Evolutionary conservation across 805 yeast genomes (phyloP).

Genomic region (Helenozyma rhizophorensis): DNA sequence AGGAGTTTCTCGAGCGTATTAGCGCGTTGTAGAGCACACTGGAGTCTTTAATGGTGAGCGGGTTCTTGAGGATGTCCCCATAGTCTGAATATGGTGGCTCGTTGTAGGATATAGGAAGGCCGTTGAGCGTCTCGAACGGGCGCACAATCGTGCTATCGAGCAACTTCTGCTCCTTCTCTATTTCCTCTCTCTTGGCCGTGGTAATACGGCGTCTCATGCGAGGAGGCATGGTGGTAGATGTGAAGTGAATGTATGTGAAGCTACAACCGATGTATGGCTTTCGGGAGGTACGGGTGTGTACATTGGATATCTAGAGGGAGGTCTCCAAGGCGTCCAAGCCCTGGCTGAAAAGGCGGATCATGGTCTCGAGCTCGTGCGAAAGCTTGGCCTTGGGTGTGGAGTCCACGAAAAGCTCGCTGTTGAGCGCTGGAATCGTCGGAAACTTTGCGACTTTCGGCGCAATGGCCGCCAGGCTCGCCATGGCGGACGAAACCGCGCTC

Average conservation of each 20-base stretch:
- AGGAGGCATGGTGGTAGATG: conserved; percentile 28
- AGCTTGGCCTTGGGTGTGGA: conserved; percentile 32
- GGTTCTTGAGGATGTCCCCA: conserved; percentile 51
- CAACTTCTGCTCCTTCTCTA: conserved; percentile 37
- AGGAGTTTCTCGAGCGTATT: conserved; percentile 60
- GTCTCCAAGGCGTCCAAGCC: conserved; percentile 39
- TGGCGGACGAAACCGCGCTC: neutral
- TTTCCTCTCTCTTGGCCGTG: conserved; percentile 36
- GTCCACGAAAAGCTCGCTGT: conserved; percentile 35
- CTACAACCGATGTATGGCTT: neutral
- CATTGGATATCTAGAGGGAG: conserved; percentile 3
- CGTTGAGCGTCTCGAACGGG: conserved; percentile 65
- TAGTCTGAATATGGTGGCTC: conserved; percentile 57
- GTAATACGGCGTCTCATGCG: conserved; percentile 44
- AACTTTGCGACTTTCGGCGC: conserved; percentile 16
- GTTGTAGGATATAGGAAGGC: conserved; percentile 62
- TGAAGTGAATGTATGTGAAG: neutral
- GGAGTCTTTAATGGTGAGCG: conserved; percentile 67
- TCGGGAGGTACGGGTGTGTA: neutral
- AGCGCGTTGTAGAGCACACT: conserved; percentile 70
- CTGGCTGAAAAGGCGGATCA: conserved; percentile 34
- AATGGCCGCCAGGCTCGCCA: neutral
- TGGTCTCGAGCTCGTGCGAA: conserved; percentile 32
- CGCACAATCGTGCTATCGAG: conserved; percentile 36
- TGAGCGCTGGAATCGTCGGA: conserved; percentile 34